Evolutionary conservation across 2,329 filamentous ascomycete genomes (phyloP).

Genomic region (Colletotrichum orbiculare): DNA sequence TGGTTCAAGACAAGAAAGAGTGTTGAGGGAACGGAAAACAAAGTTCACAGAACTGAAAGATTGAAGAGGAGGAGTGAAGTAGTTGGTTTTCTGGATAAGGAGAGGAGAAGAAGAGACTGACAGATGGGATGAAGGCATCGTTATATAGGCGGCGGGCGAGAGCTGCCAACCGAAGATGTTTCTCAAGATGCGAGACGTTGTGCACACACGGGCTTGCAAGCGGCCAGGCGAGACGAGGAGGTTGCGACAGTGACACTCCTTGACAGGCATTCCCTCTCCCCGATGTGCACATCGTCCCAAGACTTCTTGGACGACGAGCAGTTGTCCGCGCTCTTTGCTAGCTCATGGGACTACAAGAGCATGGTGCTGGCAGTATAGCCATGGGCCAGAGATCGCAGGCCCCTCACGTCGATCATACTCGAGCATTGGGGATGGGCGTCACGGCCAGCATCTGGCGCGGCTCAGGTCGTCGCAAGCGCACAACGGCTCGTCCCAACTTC

Average conservation of each 20-base stretch:
- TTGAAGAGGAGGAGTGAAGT: slow-evolving; percentile 43
- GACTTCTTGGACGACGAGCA: no score
- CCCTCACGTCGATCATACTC: slow-evolving; percentile 35
- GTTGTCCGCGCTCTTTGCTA: background rate
- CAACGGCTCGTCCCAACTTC: slow-evolving; percentile 25
- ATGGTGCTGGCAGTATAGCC: background rate
- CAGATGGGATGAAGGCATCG: slow-evolving; percentile 8
- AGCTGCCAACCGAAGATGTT: slow-evolving; percentile 17
- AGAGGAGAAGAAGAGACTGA: slow-evolving; percentile 18
- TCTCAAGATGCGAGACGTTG: slow-evolving; percentile 2
- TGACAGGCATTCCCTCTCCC: slow-evolving; percentile 5
- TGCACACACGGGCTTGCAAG: background rate
- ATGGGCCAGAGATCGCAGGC: background rate
- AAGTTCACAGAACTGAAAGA: slow-evolving; percentile 53
- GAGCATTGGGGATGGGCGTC: slow-evolving; percentile 21
- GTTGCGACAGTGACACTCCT: slow-evolving; percentile 27
- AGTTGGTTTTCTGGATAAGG: slow-evolving; percentile 40
- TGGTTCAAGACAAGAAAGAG: slow-evolving; percentile 38
- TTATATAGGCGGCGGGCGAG: slow-evolving; percentile 18
- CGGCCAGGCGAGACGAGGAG: slow-evolving; percentile 21
- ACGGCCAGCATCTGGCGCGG: slow-evolving; percentile 7
- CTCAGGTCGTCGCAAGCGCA: slow-evolving; percentile 16
- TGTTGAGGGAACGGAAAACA: slow-evolving; percentile 44
- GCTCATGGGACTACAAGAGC: slow-evolving; percentile 14
- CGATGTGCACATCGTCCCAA: background rate